Base-by-base conservation (phyloP, 331 rosid genomes). In the Phaseolus coccineus region DNA sequence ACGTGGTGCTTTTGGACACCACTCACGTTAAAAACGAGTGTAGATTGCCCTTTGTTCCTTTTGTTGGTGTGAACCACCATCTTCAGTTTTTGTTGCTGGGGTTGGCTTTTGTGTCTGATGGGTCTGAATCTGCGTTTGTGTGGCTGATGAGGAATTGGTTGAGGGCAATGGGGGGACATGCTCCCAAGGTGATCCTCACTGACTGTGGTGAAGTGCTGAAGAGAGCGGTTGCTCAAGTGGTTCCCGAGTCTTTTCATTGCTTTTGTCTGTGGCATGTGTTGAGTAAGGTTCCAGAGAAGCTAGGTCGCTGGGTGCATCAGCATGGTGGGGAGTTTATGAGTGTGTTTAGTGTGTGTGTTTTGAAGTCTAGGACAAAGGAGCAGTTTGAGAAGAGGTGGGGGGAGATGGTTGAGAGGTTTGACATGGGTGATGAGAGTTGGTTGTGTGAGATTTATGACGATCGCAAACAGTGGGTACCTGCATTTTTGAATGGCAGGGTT, bases 251-350 rank as follows among this genome's bases (percentile, higher is more conserved):
- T 53, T 65, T 30, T 55, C 84, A 80, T 73, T 80, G 84, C 46
- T 80, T 52, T 74, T 80, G 84, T 74, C 25, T 80, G 76, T 80
- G 80, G 84, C 84, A 80, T 66, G 62, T 80, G 40, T 6, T 80
- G 70, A 30, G 80, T 42, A 80, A 80, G 70, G 48, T 73, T 42
- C 75, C 84, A 3, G 80, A 80, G 70, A 80, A 44, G 31, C 67
- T 80, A 0, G 42, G 80, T 53, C 75, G 27, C 12, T 33, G 55
- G 13, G 22, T 25, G 12, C 3, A 10, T 24, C 61, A 44, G 53
- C 62, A 73, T 31, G 24, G 51, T 53, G 66, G 42, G 4, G 69
- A 42, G 40, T 80, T 80, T 65, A 30, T 73, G 70, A 55, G 31
- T 35, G 56, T 35, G 40, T 80, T 80, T 73, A 66, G 53, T 28